Base-by-base conservation (phyloP, 805 yeast species). In the Danielia oregonensis region DNA sequence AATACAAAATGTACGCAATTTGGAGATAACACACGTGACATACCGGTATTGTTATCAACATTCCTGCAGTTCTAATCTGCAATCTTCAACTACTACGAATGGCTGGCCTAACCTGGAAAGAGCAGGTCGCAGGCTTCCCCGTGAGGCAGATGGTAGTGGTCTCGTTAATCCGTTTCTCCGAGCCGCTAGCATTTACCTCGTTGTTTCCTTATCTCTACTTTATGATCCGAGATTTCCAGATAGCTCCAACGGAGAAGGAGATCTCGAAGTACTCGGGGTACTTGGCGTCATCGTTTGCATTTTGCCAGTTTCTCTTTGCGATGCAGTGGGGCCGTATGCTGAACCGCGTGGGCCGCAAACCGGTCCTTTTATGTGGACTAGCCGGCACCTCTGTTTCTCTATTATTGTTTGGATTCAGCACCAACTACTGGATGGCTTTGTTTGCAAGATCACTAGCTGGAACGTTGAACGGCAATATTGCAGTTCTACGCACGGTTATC, bases 161-260 rank as follows among this genome's bases (percentile, higher is more conserved):
- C 5, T 43, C 63, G 18, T 41, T 70, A 18, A 72, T 77, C 32
- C 59, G 84, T 37, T 72, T 78, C 40, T 66, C 78, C 9, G 84
- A 78, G 49, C 84, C 85, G 1, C 66, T 79, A 14, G 75, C 82
- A 2, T 79, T 78, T 59, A 75, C 83, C 3, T 76, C 82, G 4
- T 53, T 78, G 22, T 78, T 79, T 49, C 85, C 85, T 3, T 79
- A 78, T 46, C 69, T 78, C 25, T 79, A 73, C 51, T 79, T 74
- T 56, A 74, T 79, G 82, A 77, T 78, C 13, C 54, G 74, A 39
- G 80, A 75, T 40, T 78, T 78, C 49, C 68, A 69, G 4, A 55
- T 76, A 10, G 62, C 59, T 5, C 63, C 71, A 24, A 59, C 63
- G 16, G 74, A 74, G 30, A 67, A 73, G n/a, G 71, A 72, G 32